Percentiles rank a stretch among this genome's conserved stretches.
phyloP scores from a whole-genome alignment of 2,329 filamentous ascomycete species.

The Diaporthe vaccinii region DNA sequence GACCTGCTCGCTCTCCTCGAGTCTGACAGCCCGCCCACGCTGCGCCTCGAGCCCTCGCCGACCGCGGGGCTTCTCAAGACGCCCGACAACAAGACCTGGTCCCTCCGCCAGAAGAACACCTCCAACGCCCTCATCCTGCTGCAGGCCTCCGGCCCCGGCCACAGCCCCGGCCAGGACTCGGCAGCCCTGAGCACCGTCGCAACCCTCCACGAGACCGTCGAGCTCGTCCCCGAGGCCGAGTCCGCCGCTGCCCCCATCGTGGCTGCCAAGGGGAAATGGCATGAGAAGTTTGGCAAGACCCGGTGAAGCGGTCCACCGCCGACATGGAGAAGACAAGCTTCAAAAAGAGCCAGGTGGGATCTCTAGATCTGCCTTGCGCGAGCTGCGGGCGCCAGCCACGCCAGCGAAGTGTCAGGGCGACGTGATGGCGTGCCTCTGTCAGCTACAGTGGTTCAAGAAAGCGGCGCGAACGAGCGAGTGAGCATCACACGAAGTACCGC shows the following conservation, averaged over 20 bases:
- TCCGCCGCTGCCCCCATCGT: constrained; percentile 47
- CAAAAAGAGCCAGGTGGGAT: neutral
- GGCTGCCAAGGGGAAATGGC: constrained; percentile 67
- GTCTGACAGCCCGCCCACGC: constrained; percentile 63
- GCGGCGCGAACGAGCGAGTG: no score
- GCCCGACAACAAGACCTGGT: constrained; percentile 64
- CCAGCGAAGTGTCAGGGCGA: neutral
- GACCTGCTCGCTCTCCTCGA: constrained; percentile 70
- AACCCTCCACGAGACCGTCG: constrained; percentile 73
- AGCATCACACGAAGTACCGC: neutral
- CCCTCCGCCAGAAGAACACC: constrained; percentile 75
- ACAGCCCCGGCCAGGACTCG: constrained; percentile 30
- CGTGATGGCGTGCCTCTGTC: neutral
- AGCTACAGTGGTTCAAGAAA: no score
- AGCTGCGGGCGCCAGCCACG: neutral
- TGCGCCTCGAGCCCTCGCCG: constrained; percentile 64
- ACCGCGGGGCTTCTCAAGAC: constrained; percentile 67
- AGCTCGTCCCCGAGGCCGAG: constrained; percentile 63
- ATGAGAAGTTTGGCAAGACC: constrained; percentile 68
- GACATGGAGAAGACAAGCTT: neutral
- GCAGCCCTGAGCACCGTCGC: constrained; percentile 61
- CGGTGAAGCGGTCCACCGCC: constrained; percentile 49
- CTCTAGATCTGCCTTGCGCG: neutral
- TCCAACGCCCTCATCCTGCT: constrained; percentile 75
- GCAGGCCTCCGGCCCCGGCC: constrained; percentile 41